Base-by-base conservation (phyloP, 2,329 filamentous ascomycete species). In the Clonostachys rosea region DNA sequence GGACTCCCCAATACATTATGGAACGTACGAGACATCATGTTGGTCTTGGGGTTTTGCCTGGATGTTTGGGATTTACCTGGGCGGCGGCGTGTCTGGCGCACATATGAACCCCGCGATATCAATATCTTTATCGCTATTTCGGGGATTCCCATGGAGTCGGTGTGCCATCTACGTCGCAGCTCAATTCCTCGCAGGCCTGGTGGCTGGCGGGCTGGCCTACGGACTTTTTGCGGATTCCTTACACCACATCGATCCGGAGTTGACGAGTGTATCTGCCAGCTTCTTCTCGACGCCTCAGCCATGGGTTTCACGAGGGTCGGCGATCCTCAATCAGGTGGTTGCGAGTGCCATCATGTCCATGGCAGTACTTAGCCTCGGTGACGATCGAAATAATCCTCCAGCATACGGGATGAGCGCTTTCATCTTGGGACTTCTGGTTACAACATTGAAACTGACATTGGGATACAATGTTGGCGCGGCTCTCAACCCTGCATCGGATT, bases 391-490 rank as follows among this genome's bases (percentile, higher is more conserved):
- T 34, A 62, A 66, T n/a, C 60, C 65, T 0, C 65, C 64, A 0
- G 65, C 62, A 0, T 62, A 62, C 4, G 66, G 66, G 6, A 68
- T 66, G 54, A 63, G 66, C 41, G 61, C 65, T 4, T 55, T 68
- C 33, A 55, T 68, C 1, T 50, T 69, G 3, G 65, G 66, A 6
- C 50, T 69, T 17, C 48, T 69, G 3, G 52, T 66, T 3, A 60
- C 63, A 1, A 62, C 59, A 3, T 54, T 68, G 18, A 67, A 65
- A 47, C 64, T 68, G 44, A 61, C 61, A 0, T 46, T 69, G 2
- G 66, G 62, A 0, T 66, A 65, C 39, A 68, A 67, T 40, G 65
- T 61, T 6, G 66, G 64, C 4, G 61, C 64, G 5, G 60, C 66
- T 0, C 45, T 69, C 46, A 69, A 67, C 30, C 64, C 66, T 13